Evolutionary conservation across 176 grass and related monocot species (phyloP), one percentile per base, ranked within the genome.

Genomic region (Eragrostis nindensis): DNA sequence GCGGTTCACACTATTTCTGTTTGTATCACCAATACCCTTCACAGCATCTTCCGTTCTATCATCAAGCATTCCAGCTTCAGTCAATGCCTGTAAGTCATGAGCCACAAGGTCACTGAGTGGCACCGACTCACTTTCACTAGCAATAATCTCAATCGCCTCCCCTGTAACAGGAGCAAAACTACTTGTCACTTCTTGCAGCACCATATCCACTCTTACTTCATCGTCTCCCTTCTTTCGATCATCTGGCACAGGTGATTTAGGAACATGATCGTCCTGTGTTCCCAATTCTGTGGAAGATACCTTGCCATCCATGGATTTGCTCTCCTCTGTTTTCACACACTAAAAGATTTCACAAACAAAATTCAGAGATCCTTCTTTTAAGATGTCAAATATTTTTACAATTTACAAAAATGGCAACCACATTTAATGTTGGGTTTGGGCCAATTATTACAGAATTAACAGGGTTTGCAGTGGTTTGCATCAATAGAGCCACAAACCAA

Each of bases 311-410:
- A 65, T 38, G 75, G 6, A 65, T 78, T 50, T 50, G 43, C 19
- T 64, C 16, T 62, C 56, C 59, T 49, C 27, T 16, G 11, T 78
- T 65, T 78, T 49, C 1, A n/a, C 44, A n/a, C 3, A 13, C 60
- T 78, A 49, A 3, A 2, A 78, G 53, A 78, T 49, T 78, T 78
- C 43, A 65, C 25, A 63, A 63, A 62, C 55, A 49, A 49, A 49
- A n/a, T 63, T 21, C 17, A 48, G 18, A 63, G 2, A 11, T 10
- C 1, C 11, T 65, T 47, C 11, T 64, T 22, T 38, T 5, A 30
- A 29, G 18, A 36, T 49, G 43, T 38, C 5, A 64, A 63, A 30
- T 63, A 63, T 63, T 5, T 62, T 30, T 19, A 77, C 41, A 30
- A 63, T 21, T 19, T 30, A 32, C 25, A 59, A 77, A 32, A 43